Base-by-base conservation (phyloP, 2,329 filamentous ascomycete genomes). In the Trichoderma sp. region DNA sequence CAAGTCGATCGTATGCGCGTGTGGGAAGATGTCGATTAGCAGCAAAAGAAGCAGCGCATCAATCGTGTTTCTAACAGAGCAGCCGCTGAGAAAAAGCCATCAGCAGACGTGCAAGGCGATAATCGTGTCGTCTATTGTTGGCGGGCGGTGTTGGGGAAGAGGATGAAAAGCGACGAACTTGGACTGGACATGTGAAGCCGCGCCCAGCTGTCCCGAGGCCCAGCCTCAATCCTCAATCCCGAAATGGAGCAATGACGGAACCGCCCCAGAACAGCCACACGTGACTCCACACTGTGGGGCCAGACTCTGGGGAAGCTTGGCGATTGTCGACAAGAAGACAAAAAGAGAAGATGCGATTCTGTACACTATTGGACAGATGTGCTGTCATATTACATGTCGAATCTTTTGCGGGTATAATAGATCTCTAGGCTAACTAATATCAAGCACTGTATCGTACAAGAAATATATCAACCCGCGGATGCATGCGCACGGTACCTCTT, bases 201-300 rank as follows among this genome's bases (percentile, higher is more conserved):
- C 64, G 65, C 65, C 65, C 65, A 60, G 56, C 56, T 61, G 43
- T 69, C 66, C 66, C 66, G 66, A 69, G 66, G 66, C 66, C 66
- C 66, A 69, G 66, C 66, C 56, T 24, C 64, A 53, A 26, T 18
- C 34, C 65, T 34, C 64, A 65, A 26, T 34, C 53, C 65, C 53
- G 28, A 68, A 61, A 61, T 36, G 56, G 36, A 69, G 56, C 66
- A 47, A 69, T 69, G 66, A 69, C 66, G 66, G 66, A 61, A 69
- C 66, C 56, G 66, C 66, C 65, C 66, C 56, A 24, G 36, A 60
- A 14, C 28, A 61, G 66, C 53, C 58, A 61, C 66, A 69, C 66
- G 66, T 69, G 66, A 69, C 66, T 60, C 66, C 66, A 69, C 65
- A 60, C 28, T n/a, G 56, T 39, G 36, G 65, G 66, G 34, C 24